Base-by-base conservation (phyloP, 805 yeast genomes). In the Yamadazyma ubonensis region DNA sequence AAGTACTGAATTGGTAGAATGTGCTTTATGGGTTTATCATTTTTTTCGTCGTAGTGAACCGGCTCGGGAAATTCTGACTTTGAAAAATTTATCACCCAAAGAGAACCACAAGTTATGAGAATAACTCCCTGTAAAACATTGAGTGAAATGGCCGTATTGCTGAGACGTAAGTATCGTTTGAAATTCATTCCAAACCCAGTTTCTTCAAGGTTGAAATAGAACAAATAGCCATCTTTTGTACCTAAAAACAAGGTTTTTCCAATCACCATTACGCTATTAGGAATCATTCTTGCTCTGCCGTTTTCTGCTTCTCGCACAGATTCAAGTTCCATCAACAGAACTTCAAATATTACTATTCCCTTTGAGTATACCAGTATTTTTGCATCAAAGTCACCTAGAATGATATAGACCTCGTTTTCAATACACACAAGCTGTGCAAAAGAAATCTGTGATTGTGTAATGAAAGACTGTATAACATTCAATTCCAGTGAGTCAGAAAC, bases 21-120 rank as follows among this genome's bases (percentile, higher is more conserved):
- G 5, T 12, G 38, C 8, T 36, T 22, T 1, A 66, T 45, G 1
- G 55, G 30, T 18, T 63, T 55, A 14, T 67, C 73, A 19, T 48
- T 46, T 22, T 50, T 59, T 29, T 69, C 73, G 10, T 65, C 70
- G 33, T 66, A 65, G 18, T 54, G 48, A 6, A 67, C 65, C 30
- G 55, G 53, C 6, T 38, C 38, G 2, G 73, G 74, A 14, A 38
- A 50, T 6, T 36, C 33, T 5, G 61, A 53, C 1, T 51, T 56
- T 36, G 57, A 52, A 7, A 53, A 43, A 41, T 66, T 59, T 25
- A 67, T 40, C 14, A 65, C 42, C 70, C 70, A 69, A 1, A 65
- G 36, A 14, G 54, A 52, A 14, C 59, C 57, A 25, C 63, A 54
- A 15, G 45, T 39, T 4, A 51, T 38, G 5, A 59, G 39, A n/a